phyloP scores from a whole-genome alignment of 2,329 filamentous ascomycete genomes.

The Ceratocystis huliohia region DNA sequence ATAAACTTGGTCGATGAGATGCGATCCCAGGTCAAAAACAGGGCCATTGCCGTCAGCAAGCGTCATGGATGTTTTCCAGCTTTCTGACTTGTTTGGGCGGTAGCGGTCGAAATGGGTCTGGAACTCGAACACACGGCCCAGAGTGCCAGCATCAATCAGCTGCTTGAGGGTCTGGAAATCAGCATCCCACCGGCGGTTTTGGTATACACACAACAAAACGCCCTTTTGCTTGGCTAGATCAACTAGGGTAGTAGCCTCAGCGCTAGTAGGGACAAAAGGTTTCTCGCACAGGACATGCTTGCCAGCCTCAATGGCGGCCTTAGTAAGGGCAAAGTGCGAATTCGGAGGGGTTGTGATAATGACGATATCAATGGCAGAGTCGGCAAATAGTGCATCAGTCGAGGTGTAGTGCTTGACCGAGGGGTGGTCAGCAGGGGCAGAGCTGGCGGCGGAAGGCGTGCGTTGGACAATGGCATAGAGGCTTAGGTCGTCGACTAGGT shows the following conservation, averaged over 20 bases:
- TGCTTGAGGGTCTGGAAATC: conserved; percentile 60
- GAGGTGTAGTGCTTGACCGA: conserved; percentile 50
- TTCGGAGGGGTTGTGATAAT: conserved; percentile 60
- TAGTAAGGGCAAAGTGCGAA: conserved; percentile 54
- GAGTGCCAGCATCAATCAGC: conserved; percentile 43
- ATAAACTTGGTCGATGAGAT: conserved; percentile 64
- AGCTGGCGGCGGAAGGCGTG: conserved; percentile 48
- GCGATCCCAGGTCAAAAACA: conserved; percentile 63
- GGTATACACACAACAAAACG: conserved; percentile 53
- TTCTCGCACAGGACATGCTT: conserved; percentile 77
- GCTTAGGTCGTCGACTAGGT: conserved; percentile 28
- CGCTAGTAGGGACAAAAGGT: conserved; percentile 61
- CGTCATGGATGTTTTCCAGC: conserved; percentile 53
- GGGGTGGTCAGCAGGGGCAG: conserved; percentile 57
- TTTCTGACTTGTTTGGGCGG: conserved; percentile 41
- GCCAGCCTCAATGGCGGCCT: conserved; percentile 51
- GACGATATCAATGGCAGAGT: conserved; percentile 54
- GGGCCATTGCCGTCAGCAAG: conserved; percentile 52
- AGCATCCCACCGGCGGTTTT: conserved; percentile 65
- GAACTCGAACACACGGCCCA: conserved; percentile 65
- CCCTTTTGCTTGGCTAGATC: conserved; percentile 39
- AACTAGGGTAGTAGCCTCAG: conserved; percentile 53
- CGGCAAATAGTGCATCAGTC: conserved; percentile 49
- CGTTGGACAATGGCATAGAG: conserved; percentile 69
- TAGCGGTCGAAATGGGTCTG: conserved; percentile 72